A percentile compares a stretch with the other conserved stretches of the same genome.
phyloP scores from a whole-genome alignment of 371 early-diverging fungal genomes.

The Mucor velutinosus region DNA sequence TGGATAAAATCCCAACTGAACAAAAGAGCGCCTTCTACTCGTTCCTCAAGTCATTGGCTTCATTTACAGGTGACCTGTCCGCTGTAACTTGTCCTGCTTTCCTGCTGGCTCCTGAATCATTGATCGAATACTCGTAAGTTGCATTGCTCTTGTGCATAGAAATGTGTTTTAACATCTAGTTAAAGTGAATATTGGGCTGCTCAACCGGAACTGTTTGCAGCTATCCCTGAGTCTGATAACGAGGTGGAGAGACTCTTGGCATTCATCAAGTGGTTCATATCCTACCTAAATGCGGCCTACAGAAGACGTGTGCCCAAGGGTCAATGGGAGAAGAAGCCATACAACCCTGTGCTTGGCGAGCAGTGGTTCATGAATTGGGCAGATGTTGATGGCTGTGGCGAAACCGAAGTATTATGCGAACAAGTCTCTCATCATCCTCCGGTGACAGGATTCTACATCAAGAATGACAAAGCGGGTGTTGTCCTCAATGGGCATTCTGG shows the following conservation, averaged over 20 bases:
- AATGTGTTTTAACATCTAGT: not conserved
- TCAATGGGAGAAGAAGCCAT: slow-evolving; percentile 80
- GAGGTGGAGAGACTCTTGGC: slow-evolving; percentile 68
- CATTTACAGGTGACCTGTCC: slow-evolving; percentile 79
- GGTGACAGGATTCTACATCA: slow-evolving; percentile 63
- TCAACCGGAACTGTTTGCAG: slow-evolving; percentile 71
- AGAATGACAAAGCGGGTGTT: slow-evolving; percentile 66
- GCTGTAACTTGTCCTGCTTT: slow-evolving; percentile 77
- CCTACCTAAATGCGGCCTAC: slow-evolving; percentile 74
- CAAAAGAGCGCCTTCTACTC: slow-evolving; percentile 69
- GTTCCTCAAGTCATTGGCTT: slow-evolving; percentile 66
- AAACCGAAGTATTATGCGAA: slow-evolving; percentile 66
- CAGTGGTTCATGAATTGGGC: slow-evolving; percentile 73
- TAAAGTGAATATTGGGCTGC: slow-evolving; percentile 71
- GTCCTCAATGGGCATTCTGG: slow-evolving; percentile 73
- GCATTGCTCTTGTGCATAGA: not conserved
- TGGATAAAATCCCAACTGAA: slow-evolving; percentile 57
- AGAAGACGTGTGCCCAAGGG: slow-evolving; percentile 48
- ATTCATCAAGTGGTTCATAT: slow-evolving; percentile 76
- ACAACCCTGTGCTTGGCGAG: slow-evolving; percentile 82
- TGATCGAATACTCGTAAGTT: slow-evolving; percentile 79
- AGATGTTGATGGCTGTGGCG: slow-evolving; percentile 65
- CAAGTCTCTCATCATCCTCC: slow-evolving; percentile 85
- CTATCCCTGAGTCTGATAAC: slow-evolving; percentile 58
- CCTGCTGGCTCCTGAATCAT: slow-evolving; percentile 68